Conservation (phyloP, 2,329 filamentous ascomycete genomes). For the Colletotrichum higginsianum region DNA sequence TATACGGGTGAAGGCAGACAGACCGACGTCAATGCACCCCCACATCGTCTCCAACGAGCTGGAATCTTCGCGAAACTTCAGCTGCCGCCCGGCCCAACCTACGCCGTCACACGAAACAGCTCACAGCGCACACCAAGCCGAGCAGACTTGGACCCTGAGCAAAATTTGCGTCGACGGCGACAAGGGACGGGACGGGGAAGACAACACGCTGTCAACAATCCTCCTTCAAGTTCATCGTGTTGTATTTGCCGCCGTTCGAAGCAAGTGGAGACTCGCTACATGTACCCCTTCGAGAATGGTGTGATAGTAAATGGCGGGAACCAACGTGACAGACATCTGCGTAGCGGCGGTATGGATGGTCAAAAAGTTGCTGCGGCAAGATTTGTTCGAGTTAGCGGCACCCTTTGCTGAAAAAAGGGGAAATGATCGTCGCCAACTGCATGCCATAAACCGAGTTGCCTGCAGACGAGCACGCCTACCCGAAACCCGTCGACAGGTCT, state of each 20-base stretch:
- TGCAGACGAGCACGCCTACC: background rate
- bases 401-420: background rate
- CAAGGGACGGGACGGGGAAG: too few species aligned
- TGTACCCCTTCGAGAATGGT: background rate
- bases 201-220: background rate
- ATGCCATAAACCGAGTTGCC: background rate
- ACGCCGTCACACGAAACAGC: too few species aligned
- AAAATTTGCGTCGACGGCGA: background rate
- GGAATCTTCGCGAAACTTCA: constrained; percentile 39
- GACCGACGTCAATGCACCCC: constrained; percentile 7
- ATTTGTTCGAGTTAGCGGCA: background rate
- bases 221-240: background rate
- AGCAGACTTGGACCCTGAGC: background rate
- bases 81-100: background rate
- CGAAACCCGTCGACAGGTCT: background rate
- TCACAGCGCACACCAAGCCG: too few species aligned
- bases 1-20: background rate
- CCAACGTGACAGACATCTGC: background rate
- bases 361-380: constrained; percentile 1
- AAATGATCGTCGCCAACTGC: constrained; percentile 20
- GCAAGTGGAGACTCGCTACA: too few species aligned
- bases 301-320: constrained; percentile 8
- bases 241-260: background rate
- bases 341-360: background rate
- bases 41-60: constrained; percentile 17